A percentile compares a stretch with the other conserved stretches of the same genome.
Evolutionary conservation across 352 stramenopile genomes (phyloP).

Genomic region (Hyaloperonospora arabidopsidis): DNA sequence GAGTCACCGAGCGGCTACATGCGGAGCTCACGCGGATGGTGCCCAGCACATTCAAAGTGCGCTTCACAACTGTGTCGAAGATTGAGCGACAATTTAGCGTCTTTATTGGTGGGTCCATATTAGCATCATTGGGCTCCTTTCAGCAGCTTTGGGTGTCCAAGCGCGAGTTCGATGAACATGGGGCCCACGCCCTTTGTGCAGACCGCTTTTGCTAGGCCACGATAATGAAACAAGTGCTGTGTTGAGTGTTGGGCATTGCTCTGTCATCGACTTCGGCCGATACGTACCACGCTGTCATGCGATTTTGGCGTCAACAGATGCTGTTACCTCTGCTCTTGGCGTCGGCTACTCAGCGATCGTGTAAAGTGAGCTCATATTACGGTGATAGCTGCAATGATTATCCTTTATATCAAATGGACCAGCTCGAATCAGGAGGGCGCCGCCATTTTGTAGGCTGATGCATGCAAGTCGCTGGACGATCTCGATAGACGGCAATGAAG

Average conservation of each 20-base stretch:
- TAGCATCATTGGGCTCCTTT: conserved; percentile 82
- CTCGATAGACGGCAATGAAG: conserved; percentile 9
- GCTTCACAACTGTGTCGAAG: conserved; percentile 76
- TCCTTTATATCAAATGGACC: conserved; percentile 12
- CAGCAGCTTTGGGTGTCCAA: conserved; percentile 86
- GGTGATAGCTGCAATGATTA: conserved; percentile 7
- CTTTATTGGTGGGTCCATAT: conserved; percentile 84
- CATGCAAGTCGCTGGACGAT: conserved; percentile 17
- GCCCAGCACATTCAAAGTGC: conserved; percentile 78
- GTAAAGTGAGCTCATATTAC: conserved; percentile 1
- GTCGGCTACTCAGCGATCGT: conserved; percentile 9
- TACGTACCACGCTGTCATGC: no score
- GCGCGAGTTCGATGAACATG: conserved; percentile 76
- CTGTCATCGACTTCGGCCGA: no score
- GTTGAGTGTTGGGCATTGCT: no score
- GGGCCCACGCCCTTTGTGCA: conserved; percentile 52
- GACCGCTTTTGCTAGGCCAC: conserved; percentile 59
- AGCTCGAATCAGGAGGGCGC: conserved; percentile 5
- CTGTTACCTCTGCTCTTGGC: background rate
- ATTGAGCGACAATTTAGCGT: conserved; percentile 82
- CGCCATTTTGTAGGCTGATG: conserved; percentile 16
- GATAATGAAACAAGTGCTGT: background rate
- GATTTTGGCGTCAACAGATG: conserved; percentile 12
- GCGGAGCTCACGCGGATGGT: conserved; percentile 70
- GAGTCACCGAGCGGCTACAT: conserved; percentile 76